phyloP scores from a whole-genome alignment of 2,329 filamentous ascomycete species.

The Orbilia brochopaga region DNA sequence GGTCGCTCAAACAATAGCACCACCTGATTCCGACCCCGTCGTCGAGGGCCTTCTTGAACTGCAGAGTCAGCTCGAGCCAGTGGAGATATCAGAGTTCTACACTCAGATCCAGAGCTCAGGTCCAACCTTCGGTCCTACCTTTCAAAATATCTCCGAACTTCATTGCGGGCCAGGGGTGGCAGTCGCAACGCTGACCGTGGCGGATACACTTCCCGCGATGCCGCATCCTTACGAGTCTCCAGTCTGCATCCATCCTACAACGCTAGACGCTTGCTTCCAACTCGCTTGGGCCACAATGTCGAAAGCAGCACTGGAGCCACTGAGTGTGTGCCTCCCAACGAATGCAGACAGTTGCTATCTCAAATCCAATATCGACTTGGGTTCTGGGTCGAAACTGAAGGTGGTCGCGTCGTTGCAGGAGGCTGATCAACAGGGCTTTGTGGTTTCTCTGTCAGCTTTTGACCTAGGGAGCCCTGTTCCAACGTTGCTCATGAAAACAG shows the following conservation, averaged over 20 bases:
- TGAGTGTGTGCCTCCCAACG: constrained; percentile 5
- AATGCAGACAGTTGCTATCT: constrained; percentile 1
- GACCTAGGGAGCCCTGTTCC: constrained; percentile 39
- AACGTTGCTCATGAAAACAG: constrained; percentile 35
- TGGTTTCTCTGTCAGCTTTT: constrained; percentile 12
- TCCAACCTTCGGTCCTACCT: constrained; percentile 51
- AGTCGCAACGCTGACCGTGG: constrained; percentile 1
- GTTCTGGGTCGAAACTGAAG: neutral
- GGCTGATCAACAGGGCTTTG: constrained; percentile 3
- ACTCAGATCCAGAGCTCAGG: constrained; percentile 38
- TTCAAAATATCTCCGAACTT: constrained; percentile 47
- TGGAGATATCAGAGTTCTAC: constrained; percentile 27
- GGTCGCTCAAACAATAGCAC: neutral
- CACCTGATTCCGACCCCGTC: neutral
- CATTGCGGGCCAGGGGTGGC: neutral
- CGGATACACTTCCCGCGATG: constrained; percentile 57
- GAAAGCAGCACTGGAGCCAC: neutral
- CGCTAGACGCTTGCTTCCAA: constrained; percentile 60
- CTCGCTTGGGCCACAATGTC: constrained; percentile 58
- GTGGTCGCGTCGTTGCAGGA: neutral
- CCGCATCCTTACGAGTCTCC: constrained; percentile 60
- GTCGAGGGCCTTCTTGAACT: too few relatives aligned
- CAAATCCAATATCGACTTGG: neutral
- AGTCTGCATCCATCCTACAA: constrained; percentile 61
- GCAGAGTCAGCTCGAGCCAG: too few relatives aligned